Evolutionary conservation across 2,329 filamentous ascomycete species (phyloP).

Genomic region (Shiraia sp.): DNA sequence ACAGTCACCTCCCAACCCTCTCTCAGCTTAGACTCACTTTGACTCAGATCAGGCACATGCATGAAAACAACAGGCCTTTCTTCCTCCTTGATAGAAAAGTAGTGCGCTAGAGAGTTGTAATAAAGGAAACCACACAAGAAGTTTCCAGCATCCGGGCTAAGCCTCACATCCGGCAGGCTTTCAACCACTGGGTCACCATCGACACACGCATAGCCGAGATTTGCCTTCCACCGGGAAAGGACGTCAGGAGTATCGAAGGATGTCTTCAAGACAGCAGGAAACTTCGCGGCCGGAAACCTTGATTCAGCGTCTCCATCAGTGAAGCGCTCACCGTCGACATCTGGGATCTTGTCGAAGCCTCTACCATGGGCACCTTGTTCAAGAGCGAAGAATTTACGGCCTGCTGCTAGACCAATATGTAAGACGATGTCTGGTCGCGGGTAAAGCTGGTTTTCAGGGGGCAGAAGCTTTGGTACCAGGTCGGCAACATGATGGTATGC

Average conservation of each 20-base stretch:
- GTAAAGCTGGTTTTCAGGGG: constrained; percentile 18
- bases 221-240: constrained; percentile 32
- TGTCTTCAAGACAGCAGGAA: constrained; percentile 31
- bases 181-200: constrained; percentile 2
- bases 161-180: constrained; percentile 27
- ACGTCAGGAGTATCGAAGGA: constrained; percentile 38
- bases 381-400: constrained; percentile 40
- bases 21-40: constrained; percentile 26
- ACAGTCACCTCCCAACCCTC: constrained; percentile 34
- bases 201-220: constrained; percentile 11
- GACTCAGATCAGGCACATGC: constrained; percentile 41
- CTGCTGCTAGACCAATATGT: constrained; percentile 45
- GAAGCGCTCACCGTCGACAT: constrained; percentile 39
- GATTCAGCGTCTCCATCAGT: constrained; percentile 17
- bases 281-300: constrained; percentile 19
- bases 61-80: constrained; percentile 40
- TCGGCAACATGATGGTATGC: constrained; percentile 36
- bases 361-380: constrained; percentile 34
- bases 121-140: constrained; percentile 45
- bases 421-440: constrained; percentile 38
- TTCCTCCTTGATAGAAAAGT: constrained; percentile 18
- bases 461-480: constrained; percentile 33
- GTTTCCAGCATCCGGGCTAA: constrained; percentile 39
- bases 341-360: constrained; percentile 36
- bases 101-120: constrained; percentile 40